phyloP scores from a whole-genome alignment of 1,284 basidiomycete species.

The Porodaedalea pini region DNA sequence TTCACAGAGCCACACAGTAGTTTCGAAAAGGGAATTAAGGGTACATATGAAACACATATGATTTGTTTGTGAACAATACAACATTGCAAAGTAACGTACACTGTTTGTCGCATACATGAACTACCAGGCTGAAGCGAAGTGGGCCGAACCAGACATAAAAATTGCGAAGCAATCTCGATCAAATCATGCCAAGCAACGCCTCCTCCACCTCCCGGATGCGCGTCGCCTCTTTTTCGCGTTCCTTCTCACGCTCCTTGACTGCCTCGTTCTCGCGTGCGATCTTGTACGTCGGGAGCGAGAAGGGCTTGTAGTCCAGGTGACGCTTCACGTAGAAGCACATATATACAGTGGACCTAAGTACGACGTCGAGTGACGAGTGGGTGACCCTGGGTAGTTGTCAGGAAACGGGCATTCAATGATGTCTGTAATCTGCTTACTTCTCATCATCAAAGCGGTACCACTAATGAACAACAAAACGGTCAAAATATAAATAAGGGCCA shows the following conservation, averaged over 20 bases:
- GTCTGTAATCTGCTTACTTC: conserved; percentile 51
- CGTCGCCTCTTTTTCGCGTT: conserved; percentile 50
- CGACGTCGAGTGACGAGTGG: conserved; percentile 61
- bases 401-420: not conserved
- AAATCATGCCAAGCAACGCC: conserved; percentile 48
- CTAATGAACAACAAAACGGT: conserved; percentile 38
- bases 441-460: conserved; percentile 97
- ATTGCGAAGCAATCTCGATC: conserved; percentile 12
- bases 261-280: conserved; percentile 65
- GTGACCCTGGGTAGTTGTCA: conserved; percentile 52
- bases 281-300: conserved; percentile 66
- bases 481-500: conserved; percentile 10
- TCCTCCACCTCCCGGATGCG: conserved; percentile 61
- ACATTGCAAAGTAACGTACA: not conserved
- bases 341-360: conserved; percentile 72
- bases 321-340: conserved; percentile 94
- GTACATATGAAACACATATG: no score
- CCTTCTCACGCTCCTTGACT: conserved; percentile 59
- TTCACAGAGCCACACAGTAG: no score
- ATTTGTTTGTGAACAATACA: no score
- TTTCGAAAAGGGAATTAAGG: no score
- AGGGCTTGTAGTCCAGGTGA: conserved; percentile 75
- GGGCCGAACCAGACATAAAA: not conserved
- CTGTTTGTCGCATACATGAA: not conserved
- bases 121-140: not conserved